Percentiles rank a stretch among this genome's conserved stretches.
These are phyloP conservation scores for Penicillium cataractarum DNA, from an alignment of 495 filamentous ascomycete species.

Conservation along the genomic window DNA sequence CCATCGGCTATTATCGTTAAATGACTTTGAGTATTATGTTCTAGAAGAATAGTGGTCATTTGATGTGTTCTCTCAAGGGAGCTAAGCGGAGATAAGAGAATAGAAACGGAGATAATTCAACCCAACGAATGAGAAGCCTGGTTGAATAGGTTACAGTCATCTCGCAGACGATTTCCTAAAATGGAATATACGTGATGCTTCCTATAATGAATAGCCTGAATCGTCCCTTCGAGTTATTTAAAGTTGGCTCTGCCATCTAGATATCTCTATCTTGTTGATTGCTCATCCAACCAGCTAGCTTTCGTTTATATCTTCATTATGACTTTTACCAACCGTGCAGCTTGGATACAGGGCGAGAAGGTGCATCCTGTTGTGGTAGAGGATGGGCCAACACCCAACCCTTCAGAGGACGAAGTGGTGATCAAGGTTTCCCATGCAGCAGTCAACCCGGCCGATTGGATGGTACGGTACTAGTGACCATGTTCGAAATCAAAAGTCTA, in stretches of 20 bases:
- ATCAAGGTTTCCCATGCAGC: slow-evolving; percentile 28
- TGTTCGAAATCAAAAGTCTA: neutral
- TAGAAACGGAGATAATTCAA: neutral
- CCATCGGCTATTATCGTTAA: too few relatives aligned
- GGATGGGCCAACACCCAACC: slow-evolving; percentile 20
- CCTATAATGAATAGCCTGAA: neutral
- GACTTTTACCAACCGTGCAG: neutral
- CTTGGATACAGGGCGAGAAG: slow-evolving; percentile 1
- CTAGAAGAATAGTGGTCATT: too few relatives aligned
- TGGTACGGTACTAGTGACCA: slow-evolving; percentile 6
- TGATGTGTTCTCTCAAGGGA: too few relatives aligned
- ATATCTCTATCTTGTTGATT: neutral
- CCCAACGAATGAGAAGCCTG: neutral
- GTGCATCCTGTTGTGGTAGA: slow-evolving; percentile 12
- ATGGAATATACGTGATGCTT: neutral
- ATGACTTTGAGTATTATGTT: too few relatives aligned
- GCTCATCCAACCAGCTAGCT: neutral
- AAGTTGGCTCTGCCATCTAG: neutral
- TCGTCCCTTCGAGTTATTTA: neutral
- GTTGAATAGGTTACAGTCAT: neutral
- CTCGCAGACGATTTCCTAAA: neutral
- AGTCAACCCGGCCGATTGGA: slow-evolving; percentile 26
- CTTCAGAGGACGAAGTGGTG: slow-evolving; percentile 24
- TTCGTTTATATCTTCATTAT: neutral
- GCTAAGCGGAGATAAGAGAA: neutral